These are phyloP conservation scores for Fusarium zealandicum DNA, from an alignment of 2,329 filamentous ascomycete species.

Conservation along the genomic window DNA sequence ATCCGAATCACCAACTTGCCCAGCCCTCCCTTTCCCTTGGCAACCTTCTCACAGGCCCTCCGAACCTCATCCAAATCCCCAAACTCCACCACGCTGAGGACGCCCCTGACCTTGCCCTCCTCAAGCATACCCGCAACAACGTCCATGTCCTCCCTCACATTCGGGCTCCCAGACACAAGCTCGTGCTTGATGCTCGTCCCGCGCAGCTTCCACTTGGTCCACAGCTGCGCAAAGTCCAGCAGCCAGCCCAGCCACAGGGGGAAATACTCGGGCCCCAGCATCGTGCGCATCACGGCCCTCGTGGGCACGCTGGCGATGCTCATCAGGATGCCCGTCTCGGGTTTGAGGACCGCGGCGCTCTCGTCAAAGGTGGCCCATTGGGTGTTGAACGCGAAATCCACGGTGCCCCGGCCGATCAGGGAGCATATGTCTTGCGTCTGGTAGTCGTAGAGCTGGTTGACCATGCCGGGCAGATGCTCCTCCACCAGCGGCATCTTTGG, in stretches of 20 bases:
- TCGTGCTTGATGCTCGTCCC: constrained; percentile 55
- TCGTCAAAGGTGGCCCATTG: constrained; percentile 48
- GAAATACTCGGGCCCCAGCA: constrained; percentile 44
- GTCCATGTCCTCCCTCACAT: constrained; percentile 53
- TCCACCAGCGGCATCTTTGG: constrained; percentile 56
- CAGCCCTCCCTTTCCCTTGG: constrained; percentile 36
- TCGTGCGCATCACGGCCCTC: constrained; percentile 38
- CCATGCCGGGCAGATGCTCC: constrained; percentile 50
- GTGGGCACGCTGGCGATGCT: constrained; percentile 51
- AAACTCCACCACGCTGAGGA: constrained; percentile 52
- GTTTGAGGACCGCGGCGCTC: constrained; percentile 51
- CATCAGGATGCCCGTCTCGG: constrained; percentile 48
- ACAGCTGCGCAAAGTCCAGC: constrained; percentile 48
- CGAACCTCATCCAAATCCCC: constrained; percentile 53
- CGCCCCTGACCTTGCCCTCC: constrained; percentile 51
- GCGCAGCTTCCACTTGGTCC: constrained; percentile 51
- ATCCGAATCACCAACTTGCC: constrained; percentile 43
- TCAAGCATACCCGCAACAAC: constrained; percentile 51
- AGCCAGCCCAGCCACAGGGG: constrained; percentile 50
- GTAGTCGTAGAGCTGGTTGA: constrained; percentile 62
- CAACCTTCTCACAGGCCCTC: constrained; percentile 50
- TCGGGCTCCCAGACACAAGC: constrained; percentile 55
- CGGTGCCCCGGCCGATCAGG: constrained; percentile 49
- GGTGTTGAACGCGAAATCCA: constrained; percentile 61
- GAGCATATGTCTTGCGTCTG: constrained; percentile 49